A percentile compares a stretch with the other conserved stretches of the same genome.
Conservation (phyloP, 1,139 yeast species). For the Geotrichum macrosporum region DNA sequence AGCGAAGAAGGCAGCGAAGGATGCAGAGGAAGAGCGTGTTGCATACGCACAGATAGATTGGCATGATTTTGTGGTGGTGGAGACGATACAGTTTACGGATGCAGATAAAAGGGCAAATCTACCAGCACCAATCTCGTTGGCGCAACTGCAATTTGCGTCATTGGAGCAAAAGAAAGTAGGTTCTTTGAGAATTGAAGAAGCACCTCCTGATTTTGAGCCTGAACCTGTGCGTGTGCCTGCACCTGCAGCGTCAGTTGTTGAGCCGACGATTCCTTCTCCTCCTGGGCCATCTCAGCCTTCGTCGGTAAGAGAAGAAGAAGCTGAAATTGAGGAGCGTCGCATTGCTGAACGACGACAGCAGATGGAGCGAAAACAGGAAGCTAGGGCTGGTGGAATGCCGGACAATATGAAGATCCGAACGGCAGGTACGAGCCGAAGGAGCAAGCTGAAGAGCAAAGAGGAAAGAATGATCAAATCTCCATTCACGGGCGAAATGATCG, state of each 20-base stretch:
- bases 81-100: slow-evolving; percentile 61
- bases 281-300: slow-evolving; percentile 20
- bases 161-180: slow-evolving; percentile 46
- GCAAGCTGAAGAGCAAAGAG: slow-evolving; percentile 34
- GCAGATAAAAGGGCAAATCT: slow-evolving; percentile 60
- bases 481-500: slow-evolving; percentile 62
- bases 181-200: slow-evolving; percentile 38
- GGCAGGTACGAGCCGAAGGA: slow-evolving; percentile 62
- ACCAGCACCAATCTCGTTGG: slow-evolving; percentile 56
- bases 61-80: slow-evolving; percentile 75
- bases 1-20: slow-evolving; percentile 35
- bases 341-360: slow-evolving; percentile 19
- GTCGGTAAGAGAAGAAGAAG: slow-evolving; percentile 14
- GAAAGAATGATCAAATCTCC: slow-evolving; percentile 61
- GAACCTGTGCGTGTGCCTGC: slow-evolving; percentile 17
- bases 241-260: slow-evolving; percentile 4
- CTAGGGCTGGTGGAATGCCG: slow-evolving; percentile 36
- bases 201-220: slow-evolving; percentile 38
- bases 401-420: slow-evolving; percentile 59
- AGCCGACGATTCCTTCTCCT: slow-evolving; percentile 16
- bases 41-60: slow-evolving; percentile 80
- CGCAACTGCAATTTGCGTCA: slow-evolving; percentile 59
- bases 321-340: slow-evolving; percentile 13
- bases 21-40: slow-evolving; percentile 42
- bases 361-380: slow-evolving; percentile 18